Conservation (phyloP, 2,329 filamentous ascomycete genomes). For the Aspergillus ochraceus region DNA sequence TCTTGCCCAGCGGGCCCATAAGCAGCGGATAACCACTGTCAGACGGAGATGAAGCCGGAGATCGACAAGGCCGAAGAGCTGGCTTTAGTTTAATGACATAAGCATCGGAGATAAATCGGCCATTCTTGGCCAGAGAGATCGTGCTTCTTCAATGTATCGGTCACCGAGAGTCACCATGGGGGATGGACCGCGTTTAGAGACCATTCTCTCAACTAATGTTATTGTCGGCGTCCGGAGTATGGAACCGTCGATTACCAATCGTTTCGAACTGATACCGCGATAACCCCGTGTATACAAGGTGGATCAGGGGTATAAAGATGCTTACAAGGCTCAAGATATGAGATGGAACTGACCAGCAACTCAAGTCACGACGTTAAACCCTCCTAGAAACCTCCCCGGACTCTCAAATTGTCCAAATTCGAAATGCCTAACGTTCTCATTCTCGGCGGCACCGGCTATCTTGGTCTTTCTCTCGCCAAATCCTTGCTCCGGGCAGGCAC, state of each 20-base stretch:
- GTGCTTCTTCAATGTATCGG: neutral
- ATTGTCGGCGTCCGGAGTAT: too few species aligned
- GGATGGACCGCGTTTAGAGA: too few species aligned
- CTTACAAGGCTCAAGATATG: neutral
- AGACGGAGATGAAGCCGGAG: too few species aligned
- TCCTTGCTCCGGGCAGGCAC: conserved; percentile 26
- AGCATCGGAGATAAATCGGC: too few species aligned
- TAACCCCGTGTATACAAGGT: neutral
- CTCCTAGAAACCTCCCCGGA: neutral
- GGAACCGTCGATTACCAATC: neutral
- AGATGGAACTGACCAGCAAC: neutral
- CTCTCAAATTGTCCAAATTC: neutral
- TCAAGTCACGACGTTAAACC: too few species aligned
- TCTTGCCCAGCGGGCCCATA: too few species aligned
- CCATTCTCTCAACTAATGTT: too few species aligned
- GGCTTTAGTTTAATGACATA: too few species aligned
- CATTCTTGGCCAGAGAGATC: too few species aligned
- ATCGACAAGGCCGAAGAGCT: too few species aligned
- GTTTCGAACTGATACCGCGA: neutral
- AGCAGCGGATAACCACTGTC: too few species aligned
- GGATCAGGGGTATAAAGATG: neutral
- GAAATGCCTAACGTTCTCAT: conserved; percentile 35
- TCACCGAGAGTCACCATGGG: neutral
- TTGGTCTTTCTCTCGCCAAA: conserved; percentile 26
- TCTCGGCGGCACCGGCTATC: conserved; percentile 34